A percentile compares a stretch with the other conserved stretches of the same genome.
phyloP scores from a whole-genome alignment of 306 rosid species.

The Carpinus fangiana region DNA sequence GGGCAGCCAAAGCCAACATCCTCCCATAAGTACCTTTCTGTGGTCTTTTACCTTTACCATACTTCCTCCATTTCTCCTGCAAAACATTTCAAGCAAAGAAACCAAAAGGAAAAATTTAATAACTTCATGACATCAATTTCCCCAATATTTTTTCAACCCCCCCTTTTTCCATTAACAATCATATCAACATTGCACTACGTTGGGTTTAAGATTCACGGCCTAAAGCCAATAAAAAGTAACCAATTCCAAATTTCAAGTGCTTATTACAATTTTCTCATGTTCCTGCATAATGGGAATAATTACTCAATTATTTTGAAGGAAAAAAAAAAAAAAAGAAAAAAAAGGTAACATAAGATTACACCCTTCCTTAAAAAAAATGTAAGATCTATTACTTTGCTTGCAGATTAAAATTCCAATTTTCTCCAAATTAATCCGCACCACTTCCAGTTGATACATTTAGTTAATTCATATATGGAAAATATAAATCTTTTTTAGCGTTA shows the following conservation, averaged over 20 bases:
- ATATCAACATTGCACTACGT: background rate
- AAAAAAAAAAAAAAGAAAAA: background rate
- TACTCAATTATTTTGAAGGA: background rate
- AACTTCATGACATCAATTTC: constrained; percentile 1
- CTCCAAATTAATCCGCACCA: background rate
- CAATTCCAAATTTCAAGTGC: background rate
- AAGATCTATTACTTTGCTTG: background rate
- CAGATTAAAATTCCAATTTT: background rate
- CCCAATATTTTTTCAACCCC: background rate
- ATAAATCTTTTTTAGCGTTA: background rate
- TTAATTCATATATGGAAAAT: too few relatives aligned
- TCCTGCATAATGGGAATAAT: background rate
- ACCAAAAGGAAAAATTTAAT: constrained; percentile 17
- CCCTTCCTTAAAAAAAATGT: background rate
- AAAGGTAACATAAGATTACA: background rate
- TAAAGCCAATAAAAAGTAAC: background rate
- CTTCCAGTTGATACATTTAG: background rate
- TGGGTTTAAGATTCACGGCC: background rate
- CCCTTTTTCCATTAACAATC: background rate
- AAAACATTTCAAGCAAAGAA: constrained; percentile 19
- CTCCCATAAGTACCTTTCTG: constrained; percentile 62
- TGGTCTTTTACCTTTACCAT: constrained; percentile 50
- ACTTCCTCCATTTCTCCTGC: constrained; percentile 62
- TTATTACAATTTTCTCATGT: background rate
- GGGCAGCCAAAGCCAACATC: constrained; percentile 88